Base-by-base conservation (phyloP, 2,329 filamentous ascomycete species). In the Lasiodiplodia gonubiensis region DNA sequence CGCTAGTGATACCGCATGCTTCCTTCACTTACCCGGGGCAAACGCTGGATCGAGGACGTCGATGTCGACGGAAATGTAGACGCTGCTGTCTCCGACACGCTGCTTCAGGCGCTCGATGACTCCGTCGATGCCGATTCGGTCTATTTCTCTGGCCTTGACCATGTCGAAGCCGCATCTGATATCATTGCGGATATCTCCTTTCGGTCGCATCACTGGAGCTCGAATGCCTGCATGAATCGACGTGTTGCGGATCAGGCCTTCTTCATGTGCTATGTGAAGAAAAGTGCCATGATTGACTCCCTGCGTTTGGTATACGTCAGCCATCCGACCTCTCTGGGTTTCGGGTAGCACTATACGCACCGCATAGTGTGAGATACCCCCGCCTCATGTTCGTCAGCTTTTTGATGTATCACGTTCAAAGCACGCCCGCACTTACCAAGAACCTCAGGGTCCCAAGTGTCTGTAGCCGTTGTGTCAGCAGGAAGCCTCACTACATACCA, bases 211-310 rank as follows among this genome's bases (percentile, higher is more conserved):
- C 1, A 88, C 73, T 0, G 86, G 86, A 0, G 83, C 86, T 48
- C 87, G 81, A 69, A 89, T 88, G 0, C 87, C 87, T n/a, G 85
- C 87, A 74, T 89, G 87, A 21, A 89, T 83, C 0, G 86, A 88
- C 2, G 81, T 84, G 70, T 88, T 88, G 30, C 80, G 78, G 67
- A 89, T 85, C 53, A 89, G 76, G 0, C 86, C 84, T 75, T 89
- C 87, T 74, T 89, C 86, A 70, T 88, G 85, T 0, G 87, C 86
- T 46, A 88, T 86, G 70, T 89, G 86, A 16, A 89, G 76, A 72
- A 88, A 89, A 0, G 87, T 89, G 46, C 87, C 87, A 71, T 89
- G 86, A 67, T 88, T 89, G 2, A 88, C 76, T n/a, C 80, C 81
- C 3, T 63, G 12, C 2, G n/a, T 83, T 85, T 49, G n/a, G 46